Evolutionary conservation across 2,329 filamentous ascomycete genomes (phyloP), one percentile per base, ranked within the genome.

Genomic region (Chaetomium sp.): DNA sequence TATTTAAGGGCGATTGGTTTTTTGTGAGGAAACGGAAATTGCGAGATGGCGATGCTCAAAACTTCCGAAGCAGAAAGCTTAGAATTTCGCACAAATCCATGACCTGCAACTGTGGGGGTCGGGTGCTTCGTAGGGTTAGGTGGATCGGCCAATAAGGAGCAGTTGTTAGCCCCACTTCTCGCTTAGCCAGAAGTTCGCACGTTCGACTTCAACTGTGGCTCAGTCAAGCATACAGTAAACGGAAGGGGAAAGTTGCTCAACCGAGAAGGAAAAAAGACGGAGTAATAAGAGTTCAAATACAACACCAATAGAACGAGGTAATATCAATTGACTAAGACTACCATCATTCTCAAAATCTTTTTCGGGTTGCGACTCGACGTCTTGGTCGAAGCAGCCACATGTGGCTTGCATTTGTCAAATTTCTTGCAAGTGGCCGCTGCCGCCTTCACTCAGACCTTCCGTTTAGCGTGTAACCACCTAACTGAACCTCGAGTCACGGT

Each of bases 1-100:
- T 96, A 81, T 97, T 97, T 97, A 93, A 97, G 93, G 93, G 90
- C 88, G 78, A 65, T 70, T 72, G 67, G 68, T 72, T 66, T 70
- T 49, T 54, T 50, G 54, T 68, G 66, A 57, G 66, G 68, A 67
- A 67, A 62, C 63, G 35, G 60, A 61, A 63, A 56, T 58, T 63
- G 60, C 50, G 57, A 23, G 45, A 50, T 69, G 29, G 65, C 61
- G 66, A 70, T 61, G 62, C 65, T 65, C 58, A 70, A 70, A 69
- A 56, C 50, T 67, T 64, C 63, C 42, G 13, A 70, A 64, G 57
- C 62, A 62, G 55, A 66, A 31, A 67, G 59, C 62, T 57, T 49
- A 50, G 64, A 69, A 67, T 72, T 72, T 71, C 64, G 35, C 63
- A 67, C 60, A 71, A 71, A 69, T n/a, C n/a, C n/a, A n/a, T 70